These are phyloP conservation scores for Quercus phellos DNA, from an alignment of 331 rosid species.

Conservation along the genomic window DNA sequence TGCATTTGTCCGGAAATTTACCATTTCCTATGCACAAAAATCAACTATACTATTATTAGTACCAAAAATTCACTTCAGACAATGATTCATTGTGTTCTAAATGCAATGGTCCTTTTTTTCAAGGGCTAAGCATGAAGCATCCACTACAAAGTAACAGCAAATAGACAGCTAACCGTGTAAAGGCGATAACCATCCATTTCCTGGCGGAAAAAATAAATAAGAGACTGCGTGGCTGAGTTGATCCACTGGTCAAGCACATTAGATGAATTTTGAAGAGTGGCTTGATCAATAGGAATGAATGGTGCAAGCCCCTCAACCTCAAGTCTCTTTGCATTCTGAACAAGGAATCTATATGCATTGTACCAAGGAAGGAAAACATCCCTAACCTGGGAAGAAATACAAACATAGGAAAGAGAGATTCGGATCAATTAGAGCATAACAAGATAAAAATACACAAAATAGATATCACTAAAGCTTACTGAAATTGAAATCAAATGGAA, in stretches of 20 bases:
- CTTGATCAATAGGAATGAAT: conserved; percentile 61
- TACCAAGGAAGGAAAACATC: conserved; percentile 99
- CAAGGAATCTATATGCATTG: conserved; percentile 95
- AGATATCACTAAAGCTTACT: background rate
- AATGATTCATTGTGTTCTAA: background rate
- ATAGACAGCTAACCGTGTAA: conserved; percentile 62
- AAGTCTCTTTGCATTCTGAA: conserved; percentile 91
- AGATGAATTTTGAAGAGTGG: conserved; percentile 60
- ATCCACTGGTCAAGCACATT: conserved; percentile 99
- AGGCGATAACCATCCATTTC: conserved; percentile 94
- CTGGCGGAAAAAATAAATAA: conserved; percentile 79
- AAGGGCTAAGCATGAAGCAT: background rate
- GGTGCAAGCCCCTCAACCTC: conserved; percentile 77
- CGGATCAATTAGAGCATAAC: background rate
- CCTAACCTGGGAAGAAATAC: conserved; percentile 59
- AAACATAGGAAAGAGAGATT: background rate
- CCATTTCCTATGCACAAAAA: background rate
- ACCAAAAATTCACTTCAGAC: background rate
- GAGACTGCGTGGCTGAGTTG: conserved; percentile 95
- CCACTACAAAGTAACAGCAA: conserved; percentile 7
- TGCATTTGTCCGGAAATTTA: background rate
- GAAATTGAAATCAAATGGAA: background rate
- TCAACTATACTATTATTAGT: background rate
- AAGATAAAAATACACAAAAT: background rate
- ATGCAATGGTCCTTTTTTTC: background rate